Evolutionary conservation across 148 eudicot species (phyloP), one percentile per base, ranked within the genome.

Genomic region (Nepenthes gracilis): DNA sequence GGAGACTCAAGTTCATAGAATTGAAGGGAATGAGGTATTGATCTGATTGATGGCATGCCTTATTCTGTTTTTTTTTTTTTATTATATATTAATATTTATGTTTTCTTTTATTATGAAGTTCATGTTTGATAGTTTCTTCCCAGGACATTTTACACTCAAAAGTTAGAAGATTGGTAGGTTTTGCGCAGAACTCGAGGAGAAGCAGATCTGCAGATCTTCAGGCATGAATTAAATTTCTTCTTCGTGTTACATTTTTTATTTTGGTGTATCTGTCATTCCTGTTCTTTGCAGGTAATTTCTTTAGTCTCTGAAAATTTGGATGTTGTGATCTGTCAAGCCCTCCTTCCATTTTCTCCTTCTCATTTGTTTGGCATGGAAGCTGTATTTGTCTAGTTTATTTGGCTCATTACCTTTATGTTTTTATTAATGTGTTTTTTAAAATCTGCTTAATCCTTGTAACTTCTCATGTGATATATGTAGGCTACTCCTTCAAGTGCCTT

Each of bases 11-110:
- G 61, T 86, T 54, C 63, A 40, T 68, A 77, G 75, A 64, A 77
- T 84, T 35, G 80, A 78, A 63, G 83, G 59, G 48, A 81, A 74
- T 61, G 87, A 84, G 98, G 96, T 92, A 72, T 33, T 65, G 2
- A 33, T 48, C 47, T 2, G 6, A 33, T 32, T 53, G 35, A 33
- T 63, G 58, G 48, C 38, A 50, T 13, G 10, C 11, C 36, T 33
- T 14, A 5, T 52, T n/a, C 12, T 54, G 14, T 38, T 38, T 12
- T 33, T 40, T 38, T 12, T 33, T 40, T 2, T 23, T 1, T 32
- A 1, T 12, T 12, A 37, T 10, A 36, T n/a, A 37, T 53, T 45
- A 13, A 12, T 54, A 33, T 10, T 37, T 43, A 54, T 56, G 36
- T 9, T 34, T 4, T 13, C 12, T 12, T 23, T 45, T 45, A 45